Evolutionary conservation across 2,329 filamentous ascomycete species (phyloP).

Genomic region (Pestalotiopsis fici): DNA sequence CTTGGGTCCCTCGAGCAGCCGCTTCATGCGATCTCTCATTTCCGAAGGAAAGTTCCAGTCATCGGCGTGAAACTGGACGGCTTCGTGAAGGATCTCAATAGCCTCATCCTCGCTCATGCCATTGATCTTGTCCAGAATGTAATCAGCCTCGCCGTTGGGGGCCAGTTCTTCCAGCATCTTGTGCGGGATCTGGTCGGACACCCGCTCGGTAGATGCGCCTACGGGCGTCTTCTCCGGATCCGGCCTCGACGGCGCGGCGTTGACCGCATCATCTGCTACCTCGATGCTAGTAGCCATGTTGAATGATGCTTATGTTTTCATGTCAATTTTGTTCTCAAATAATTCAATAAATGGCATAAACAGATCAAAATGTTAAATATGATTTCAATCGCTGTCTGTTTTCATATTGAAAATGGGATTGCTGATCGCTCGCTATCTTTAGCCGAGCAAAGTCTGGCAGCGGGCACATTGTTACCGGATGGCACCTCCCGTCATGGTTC

Average conservation of each 20-base stretch:
- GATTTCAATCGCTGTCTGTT: background rate
- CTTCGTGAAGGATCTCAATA: slow-evolving; percentile 37
- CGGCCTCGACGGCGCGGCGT: background rate
- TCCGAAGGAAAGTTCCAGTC: slow-evolving; percentile 46
- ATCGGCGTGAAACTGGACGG: slow-evolving; percentile 38
- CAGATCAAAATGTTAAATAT: background rate
- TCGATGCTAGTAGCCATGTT: slow-evolving; percentile 5
- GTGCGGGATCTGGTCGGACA: slow-evolving; percentile 38
- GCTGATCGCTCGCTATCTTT: background rate
- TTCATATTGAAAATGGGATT: background rate
- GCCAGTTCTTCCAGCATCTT: slow-evolving; percentile 41
- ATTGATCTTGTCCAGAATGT: slow-evolving; percentile 42
- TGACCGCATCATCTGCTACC: slow-evolving; percentile 1
- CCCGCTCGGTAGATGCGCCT: slow-evolving; percentile 3
- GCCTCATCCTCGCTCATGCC: slow-evolving; percentile 44
- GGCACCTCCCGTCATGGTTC: background rate
- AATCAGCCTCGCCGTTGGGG: slow-evolving; percentile 42
- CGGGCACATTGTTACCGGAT: background rate
- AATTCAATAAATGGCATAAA: background rate
- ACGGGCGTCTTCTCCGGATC: slow-evolving; percentile 9
- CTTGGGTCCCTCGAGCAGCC: slow-evolving; percentile 38
- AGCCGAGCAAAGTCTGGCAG: background rate
- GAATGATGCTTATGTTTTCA: background rate
- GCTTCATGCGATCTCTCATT: slow-evolving; percentile 41
- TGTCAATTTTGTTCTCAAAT: background rate